Evolutionary conservation across 306 rosid genomes (phyloP).

Genomic region (Cicer yamashitae): DNA sequence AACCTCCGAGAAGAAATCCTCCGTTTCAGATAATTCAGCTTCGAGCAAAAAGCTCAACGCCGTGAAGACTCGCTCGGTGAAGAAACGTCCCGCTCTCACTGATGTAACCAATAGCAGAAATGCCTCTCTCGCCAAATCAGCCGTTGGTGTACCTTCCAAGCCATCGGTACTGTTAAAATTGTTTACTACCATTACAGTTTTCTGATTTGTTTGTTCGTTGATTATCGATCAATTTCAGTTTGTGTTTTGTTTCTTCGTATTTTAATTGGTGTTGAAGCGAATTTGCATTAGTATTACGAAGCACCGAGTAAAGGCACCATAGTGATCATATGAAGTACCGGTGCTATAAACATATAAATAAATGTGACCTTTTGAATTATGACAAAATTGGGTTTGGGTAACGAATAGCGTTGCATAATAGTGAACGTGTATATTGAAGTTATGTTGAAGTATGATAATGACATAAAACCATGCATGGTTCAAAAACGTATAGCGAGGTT

Average conservation of each 20-base stretch:
- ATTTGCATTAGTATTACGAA: not conserved
- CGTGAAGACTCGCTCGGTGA: slow-evolving; percentile 46
- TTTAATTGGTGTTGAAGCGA: not conserved
- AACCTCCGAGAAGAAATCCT: slow-evolving; percentile 36
- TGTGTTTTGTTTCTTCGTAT: not conserved
- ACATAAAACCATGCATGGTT: not conserved
- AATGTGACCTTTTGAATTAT: not conserved
- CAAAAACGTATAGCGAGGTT: not conserved
- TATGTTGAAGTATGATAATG: slow-evolving; percentile 15
- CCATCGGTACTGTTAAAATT: slow-evolving; percentile 51
- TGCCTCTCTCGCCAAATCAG: slow-evolving; percentile 36
- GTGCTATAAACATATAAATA: not conserved
- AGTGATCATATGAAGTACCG: too few relatives aligned
- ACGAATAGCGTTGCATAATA: not conserved
- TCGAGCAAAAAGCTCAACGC: slow-evolving; percentile 44
- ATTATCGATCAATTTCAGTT: slow-evolving; percentile 13
- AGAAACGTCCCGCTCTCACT: slow-evolving; percentile 60
- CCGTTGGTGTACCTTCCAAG: slow-evolving; percentile 38
- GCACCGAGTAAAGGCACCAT: too few relatives aligned
- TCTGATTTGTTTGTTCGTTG: not conserved
- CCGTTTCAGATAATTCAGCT: slow-evolving; percentile 29
- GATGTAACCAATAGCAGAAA: slow-evolving; percentile 58
- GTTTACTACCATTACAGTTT: not conserved
- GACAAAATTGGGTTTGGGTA: not conserved
- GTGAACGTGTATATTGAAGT: not conserved